A percentile compares a stretch with the other conserved stretches of the same genome.
phyloP scores from a whole-genome alignment of 805 yeast species.

The Cyberlindnera sargentensis region DNA sequence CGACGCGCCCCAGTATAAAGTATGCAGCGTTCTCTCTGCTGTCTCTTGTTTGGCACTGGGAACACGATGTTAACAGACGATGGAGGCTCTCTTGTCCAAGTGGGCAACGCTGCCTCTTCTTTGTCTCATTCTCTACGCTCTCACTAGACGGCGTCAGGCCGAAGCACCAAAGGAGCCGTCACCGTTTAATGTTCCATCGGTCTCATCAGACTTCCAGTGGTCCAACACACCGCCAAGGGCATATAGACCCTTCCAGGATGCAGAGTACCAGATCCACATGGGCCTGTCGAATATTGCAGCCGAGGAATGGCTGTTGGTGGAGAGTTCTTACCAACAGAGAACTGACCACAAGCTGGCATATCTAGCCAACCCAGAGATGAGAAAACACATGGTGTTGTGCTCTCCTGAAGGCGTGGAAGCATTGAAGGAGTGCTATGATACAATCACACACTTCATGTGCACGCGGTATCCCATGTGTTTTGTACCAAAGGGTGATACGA shows the following conservation, averaged over 20 bases:
- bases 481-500: conserved; percentile 4
- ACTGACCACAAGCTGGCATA: conserved; percentile 32
- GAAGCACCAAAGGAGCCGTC: too few species aligned
- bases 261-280: conserved; percentile 52
- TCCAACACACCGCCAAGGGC: neutral
- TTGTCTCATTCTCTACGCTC: too few species aligned
- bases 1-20: too few species aligned
- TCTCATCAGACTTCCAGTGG: neutral
- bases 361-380: conserved; percentile 23
- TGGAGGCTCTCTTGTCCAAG: too few species aligned
- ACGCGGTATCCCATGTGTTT: conserved; percentile 15
- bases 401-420: conserved; percentile 16
- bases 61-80: too few species aligned
- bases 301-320: conserved; percentile 52
- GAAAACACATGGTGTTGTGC: conserved; percentile 22
- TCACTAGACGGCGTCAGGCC: too few species aligned
- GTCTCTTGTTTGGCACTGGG: too few species aligned
- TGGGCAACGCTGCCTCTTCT: too few species aligned
- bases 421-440: conserved; percentile 11
- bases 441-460: conserved; percentile 9
- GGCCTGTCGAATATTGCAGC: conserved; percentile 39
- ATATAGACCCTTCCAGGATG: conserved; percentile 44
- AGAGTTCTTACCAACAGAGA: conserved; percentile 42
- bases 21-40: too few species aligned
- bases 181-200: neutral